A percentile compares a stretch with the other conserved stretches of the same genome.
These are phyloP conservation scores for Penicillium sp. DNA, from an alignment of 2,329 filamentous ascomycete species.

Conservation along the genomic window DNA sequence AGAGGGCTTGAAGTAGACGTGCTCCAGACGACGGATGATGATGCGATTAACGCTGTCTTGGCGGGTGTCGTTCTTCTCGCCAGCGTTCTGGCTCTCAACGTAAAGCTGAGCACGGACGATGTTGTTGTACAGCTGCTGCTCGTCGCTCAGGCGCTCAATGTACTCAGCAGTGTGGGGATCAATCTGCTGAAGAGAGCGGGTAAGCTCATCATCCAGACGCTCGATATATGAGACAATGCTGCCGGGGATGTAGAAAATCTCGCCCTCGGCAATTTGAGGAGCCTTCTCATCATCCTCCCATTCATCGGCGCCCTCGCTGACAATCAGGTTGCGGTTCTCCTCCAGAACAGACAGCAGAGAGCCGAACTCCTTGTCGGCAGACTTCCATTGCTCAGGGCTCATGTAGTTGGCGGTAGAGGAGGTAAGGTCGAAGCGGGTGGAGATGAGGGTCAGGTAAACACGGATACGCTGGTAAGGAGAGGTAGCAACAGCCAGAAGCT, in stretches of 20 bases:
- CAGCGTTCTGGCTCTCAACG: conserved; percentile 77
- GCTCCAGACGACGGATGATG: conserved; percentile 90
- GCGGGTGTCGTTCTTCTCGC: conserved; percentile 68
- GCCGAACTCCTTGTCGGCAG: conserved; percentile 83
- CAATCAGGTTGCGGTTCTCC: conserved; percentile 75
- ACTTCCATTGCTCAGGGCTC: conserved; percentile 96
- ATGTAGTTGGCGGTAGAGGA: conserved; percentile 75
- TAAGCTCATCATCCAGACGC: conserved; percentile 94
- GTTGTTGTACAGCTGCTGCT: conserved; percentile 86
- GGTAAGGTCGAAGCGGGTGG: conserved; percentile 90
- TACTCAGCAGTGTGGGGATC: conserved; percentile 99
- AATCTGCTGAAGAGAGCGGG: conserved; percentile 93
- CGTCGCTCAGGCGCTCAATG: conserved; percentile 90
- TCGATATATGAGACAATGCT: conserved; percentile 94
- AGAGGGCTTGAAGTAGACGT: conserved; percentile 98
- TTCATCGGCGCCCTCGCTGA: conserved; percentile 90
- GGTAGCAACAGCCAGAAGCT: conserved; percentile 82
- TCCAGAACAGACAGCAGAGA: conserved; percentile 79
- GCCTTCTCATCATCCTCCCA: conserved; percentile 99
- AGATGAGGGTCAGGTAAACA: conserved; percentile 86
- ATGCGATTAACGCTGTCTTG: conserved; percentile 92
- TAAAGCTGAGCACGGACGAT: conserved; percentile 88
- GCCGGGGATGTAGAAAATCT: conserved; percentile 88
- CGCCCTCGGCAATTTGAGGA: conserved; percentile 70
- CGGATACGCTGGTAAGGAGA: conserved; percentile 94